Evolutionary conservation across 2,329 filamentous ascomycete genomes (phyloP), one percentile per base, ranked within the genome.

Genomic region (Diaporthe australafricana): DNA sequence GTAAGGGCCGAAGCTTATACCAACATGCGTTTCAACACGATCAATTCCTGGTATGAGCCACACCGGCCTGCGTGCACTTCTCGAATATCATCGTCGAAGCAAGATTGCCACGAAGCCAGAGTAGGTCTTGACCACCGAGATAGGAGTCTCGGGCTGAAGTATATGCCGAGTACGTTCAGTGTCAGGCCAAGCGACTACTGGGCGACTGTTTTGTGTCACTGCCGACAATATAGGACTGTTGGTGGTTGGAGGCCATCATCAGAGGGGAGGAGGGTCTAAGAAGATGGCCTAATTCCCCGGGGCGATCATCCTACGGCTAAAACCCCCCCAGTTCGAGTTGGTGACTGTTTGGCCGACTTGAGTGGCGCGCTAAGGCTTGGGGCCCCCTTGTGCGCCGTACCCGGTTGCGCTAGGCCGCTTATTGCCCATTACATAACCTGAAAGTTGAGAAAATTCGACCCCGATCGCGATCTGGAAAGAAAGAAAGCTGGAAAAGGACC

Each of bases 21-120:
- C 57, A 48, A 48, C 11, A 32, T 35, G 45, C 57, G 42, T 63
- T 48, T 63, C 57, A 63, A 63, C 57, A 63, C 57, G 57, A 47
- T 47, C 25, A 12, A 63, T 48, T 22, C 3, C 11, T 48, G 57
- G 40, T 48, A 47, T 32, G 11, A 12, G 6, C n/a, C 6, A 48
- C 27, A 63, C 12, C 5, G 14, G 20, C 30, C 27, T 35, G 9
- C 22, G 47, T 22, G 42, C 22, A 62, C 25, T 16, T 17, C 40
- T n/a, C 40, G 5, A 48, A 47, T n/a, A 47, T 20, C 8, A 8
- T 32, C 20, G 45, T 16, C 25, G n/a, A 45, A 5, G 14, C 12
- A 25, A 40, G 14, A 62, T 45, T 16, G 27, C 25, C 3, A 35
- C 5, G 20, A n/a, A 22, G 3, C 11, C 32, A 12, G 16, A 4